Evolutionary conservation across 371 early-diverging fungal genomes (phyloP).

Genomic region (Basidiobolus meristosporus): DNA sequence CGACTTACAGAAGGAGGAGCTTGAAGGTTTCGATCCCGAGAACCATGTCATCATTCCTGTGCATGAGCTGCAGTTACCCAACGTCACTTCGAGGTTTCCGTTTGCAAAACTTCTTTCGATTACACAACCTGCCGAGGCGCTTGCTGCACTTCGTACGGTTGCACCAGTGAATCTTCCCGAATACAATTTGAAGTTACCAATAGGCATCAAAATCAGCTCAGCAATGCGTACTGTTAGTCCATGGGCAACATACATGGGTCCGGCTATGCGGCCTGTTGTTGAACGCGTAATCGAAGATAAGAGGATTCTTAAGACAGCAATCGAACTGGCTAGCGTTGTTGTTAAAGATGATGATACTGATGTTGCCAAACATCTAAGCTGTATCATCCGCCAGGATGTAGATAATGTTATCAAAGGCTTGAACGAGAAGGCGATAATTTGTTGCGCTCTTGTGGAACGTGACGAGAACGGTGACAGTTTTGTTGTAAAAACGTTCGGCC

Average conservation of each 20-base stretch:
- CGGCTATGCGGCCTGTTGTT: conserved; percentile 28
- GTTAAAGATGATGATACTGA: conserved; percentile 27
- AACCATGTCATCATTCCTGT: conserved; percentile 29
- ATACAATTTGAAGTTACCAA: conserved; percentile 30
- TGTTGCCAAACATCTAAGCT: conserved; percentile 43
- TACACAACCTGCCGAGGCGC: conserved; percentile 20
- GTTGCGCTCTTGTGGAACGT: conserved; percentile 41
- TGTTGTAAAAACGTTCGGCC: conserved; percentile 22
- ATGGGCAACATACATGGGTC: conserved; percentile 41
- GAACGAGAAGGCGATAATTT: conserved; percentile 28
- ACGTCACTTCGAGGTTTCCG: conserved; percentile 23
- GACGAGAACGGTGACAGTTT: conserved; percentile 23
- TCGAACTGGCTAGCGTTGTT: conserved; percentile 33
- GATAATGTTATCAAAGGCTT: conserved; percentile 13
- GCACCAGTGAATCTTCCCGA: conserved; percentile 20
- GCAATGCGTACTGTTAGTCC: conserved; percentile 57
- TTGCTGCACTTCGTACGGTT: conserved; percentile 47
- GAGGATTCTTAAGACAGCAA: conserved; percentile 9
- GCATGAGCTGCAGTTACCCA: conserved; percentile 45
- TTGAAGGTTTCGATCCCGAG: conserved; percentile 4
- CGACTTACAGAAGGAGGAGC: conserved; percentile 9
- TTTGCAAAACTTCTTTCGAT: conserved; percentile 19
- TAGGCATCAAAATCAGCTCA: conserved; percentile 47
- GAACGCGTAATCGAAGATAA: conserved; percentile 19
- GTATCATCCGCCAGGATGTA: conserved; percentile 39